Conservation (phyloP, 768 basidiomycete genomes). For the Asterophora lycoperdoides region DNA sequence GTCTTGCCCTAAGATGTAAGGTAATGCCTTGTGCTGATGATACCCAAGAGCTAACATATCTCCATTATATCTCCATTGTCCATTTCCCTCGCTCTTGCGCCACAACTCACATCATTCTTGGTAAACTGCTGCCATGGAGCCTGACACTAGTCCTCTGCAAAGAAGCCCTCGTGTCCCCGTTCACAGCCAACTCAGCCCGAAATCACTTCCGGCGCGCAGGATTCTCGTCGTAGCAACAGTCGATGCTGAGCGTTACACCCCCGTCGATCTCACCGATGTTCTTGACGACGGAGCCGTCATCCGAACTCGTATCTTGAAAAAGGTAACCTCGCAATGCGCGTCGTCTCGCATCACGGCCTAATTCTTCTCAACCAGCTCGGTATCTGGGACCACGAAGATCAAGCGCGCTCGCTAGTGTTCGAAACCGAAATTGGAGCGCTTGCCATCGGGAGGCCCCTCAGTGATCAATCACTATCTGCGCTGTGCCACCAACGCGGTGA, state of each 20-base stretch:
- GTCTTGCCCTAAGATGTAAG: too few species aligned
- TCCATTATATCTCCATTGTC: too few species aligned
- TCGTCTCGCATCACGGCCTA: background rate
- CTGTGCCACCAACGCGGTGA: constrained; percentile 18
- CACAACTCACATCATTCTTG: too few species aligned
- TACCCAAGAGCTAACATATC: too few species aligned
- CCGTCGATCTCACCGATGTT: constrained; percentile 17
- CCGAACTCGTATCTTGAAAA: constrained; percentile 16
- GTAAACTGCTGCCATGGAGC: too few species aligned
- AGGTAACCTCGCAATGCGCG: constrained; percentile 6
- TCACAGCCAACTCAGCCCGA: constrained; percentile 7
- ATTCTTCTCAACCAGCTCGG: constrained; percentile 10
- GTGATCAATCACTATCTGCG: constrained; percentile 9
- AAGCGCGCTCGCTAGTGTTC: constrained; percentile 14
- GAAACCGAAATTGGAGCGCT: constrained; percentile 20
- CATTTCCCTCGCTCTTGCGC: too few species aligned
- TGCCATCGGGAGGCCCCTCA: constrained; percentile 15
- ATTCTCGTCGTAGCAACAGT: constrained; percentile 18
- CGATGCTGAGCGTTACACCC: constrained; percentile 19
- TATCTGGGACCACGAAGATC: constrained; percentile 13
- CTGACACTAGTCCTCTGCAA: background rate
- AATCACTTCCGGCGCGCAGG: background rate
- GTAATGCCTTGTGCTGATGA: too few species aligned
- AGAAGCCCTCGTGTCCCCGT: background rate
- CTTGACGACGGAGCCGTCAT: constrained; percentile 17